Percentiles rank a stretch among this genome's conserved stretches.
Evolutionary conservation across 2,329 filamentous ascomycete genomes (phyloP).

Genomic region (Apiospora sp.): DNA sequence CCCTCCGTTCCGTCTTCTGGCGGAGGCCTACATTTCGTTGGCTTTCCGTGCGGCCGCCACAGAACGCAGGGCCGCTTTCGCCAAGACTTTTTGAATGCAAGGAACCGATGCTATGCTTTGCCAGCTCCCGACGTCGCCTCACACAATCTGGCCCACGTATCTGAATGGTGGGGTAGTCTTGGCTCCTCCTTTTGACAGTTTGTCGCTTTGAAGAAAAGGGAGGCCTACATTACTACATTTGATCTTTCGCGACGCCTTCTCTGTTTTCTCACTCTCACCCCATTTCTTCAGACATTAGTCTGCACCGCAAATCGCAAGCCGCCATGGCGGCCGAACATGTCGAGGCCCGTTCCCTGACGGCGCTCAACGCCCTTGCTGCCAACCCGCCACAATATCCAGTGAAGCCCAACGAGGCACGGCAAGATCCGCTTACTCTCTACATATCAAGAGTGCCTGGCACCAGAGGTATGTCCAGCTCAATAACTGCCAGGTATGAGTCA

Average conservation of each 20-base stretch:
- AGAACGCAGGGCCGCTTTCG: constrained; percentile 16
- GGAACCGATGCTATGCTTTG: constrained; percentile 13
- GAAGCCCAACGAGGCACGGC: constrained; percentile 73
- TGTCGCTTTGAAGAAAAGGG: neutral
- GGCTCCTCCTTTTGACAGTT: neutral
- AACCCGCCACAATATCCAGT: constrained; percentile 88
- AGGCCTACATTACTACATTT: neutral
- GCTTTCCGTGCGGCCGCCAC: constrained; percentile 3
- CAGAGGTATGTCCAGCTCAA: constrained; percentile 64
- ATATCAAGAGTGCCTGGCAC: constrained; percentile 93
- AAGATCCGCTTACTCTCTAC: constrained; percentile 82
- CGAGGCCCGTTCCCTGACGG: constrained; percentile 84
- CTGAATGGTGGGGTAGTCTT: constrained; percentile 10
- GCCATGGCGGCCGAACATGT: constrained; percentile 52
- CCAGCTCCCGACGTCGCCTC: constrained; percentile 9
- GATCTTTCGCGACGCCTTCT: neutral
- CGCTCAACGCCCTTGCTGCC: constrained; percentile 80
- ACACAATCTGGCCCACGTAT: constrained; percentile 17
- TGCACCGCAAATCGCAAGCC: constrained; percentile 23
- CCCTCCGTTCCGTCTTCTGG: constrained; percentile 12
- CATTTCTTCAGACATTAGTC: neutral
- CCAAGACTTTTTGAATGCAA: constrained; percentile 12
- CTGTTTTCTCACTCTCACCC: neutral
- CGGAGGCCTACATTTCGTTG: constrained; percentile 17
- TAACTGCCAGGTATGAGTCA: constrained; percentile 26